Conservation (phyloP, 371 early-diverging fungal species). For the Rhizoclosmatium hyalinum region DNA sequence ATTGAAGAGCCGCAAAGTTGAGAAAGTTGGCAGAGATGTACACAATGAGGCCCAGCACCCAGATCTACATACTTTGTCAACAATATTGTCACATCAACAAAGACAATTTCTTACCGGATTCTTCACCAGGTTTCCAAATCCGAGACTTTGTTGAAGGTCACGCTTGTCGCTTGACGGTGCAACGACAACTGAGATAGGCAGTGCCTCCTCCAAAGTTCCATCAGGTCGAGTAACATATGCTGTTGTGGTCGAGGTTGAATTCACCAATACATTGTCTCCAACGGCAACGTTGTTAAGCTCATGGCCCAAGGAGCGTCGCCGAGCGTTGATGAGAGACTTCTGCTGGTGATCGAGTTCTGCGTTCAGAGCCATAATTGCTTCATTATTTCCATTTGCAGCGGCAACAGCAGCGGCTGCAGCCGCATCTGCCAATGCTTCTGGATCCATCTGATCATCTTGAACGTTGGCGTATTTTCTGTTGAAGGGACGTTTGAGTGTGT, state of each 20-base stretch:
- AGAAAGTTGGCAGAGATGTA: slow-evolving; percentile 79
- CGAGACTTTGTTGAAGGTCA: slow-evolving; percentile 43
- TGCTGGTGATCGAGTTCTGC: background rate
- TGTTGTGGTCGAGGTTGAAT: background rate
- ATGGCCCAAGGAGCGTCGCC: too few species aligned
- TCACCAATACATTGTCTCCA: background rate
- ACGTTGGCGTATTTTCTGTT: too few species aligned
- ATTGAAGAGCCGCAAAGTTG: slow-evolving; percentile 79
- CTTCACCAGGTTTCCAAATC: slow-evolving; percentile 42
- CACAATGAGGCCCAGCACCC: slow-evolving; percentile 72
- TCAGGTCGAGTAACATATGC: background rate
- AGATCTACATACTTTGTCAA: slow-evolving; percentile 38
- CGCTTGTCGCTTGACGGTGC: slow-evolving; percentile 31
- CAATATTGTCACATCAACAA: slow-evolving; percentile 3
- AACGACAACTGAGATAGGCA: slow-evolving; percentile 27
- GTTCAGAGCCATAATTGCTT: background rate
- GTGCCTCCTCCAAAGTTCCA: slow-evolving; percentile 16
- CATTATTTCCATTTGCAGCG: background rate
- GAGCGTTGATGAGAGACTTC: background rate
- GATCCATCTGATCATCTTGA: background rate
- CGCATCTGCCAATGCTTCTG: background rate
- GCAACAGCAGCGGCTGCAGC: slow-evolving; percentile 5
- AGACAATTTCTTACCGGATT: slow-evolving; percentile 43
- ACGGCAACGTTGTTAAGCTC: too few species aligned
- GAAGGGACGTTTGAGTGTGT: background rate